Evolutionary conservation across 352 stramenopile genomes (phyloP).

Genomic region (Globisporangium carolinianum): DNA sequence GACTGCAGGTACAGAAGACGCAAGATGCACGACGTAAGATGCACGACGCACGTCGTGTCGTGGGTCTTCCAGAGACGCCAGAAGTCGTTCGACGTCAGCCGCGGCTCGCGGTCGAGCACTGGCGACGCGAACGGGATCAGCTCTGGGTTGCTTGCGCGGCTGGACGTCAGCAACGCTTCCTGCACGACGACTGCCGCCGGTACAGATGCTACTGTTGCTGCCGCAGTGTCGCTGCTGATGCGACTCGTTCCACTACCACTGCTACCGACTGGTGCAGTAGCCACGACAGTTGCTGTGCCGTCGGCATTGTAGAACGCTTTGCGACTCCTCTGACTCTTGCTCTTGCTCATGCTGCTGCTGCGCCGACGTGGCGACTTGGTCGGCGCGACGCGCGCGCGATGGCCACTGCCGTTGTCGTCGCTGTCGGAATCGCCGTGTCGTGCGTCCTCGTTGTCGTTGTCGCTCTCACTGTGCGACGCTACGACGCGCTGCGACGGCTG

Average conservation of each 20-base stretch:
- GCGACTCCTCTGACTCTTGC: constrained; percentile 13
- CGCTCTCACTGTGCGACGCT: constrained; percentile 10
- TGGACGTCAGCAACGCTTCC: constrained; percentile 12
- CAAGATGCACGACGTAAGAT: background rate
- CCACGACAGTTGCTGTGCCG: constrained; percentile 18
- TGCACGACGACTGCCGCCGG: background rate
- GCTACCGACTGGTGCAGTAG: background rate
- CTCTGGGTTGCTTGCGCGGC: constrained; percentile 13
- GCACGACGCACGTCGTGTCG: constrained; percentile 51
- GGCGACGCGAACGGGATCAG: constrained; percentile 55
- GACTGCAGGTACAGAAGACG: background rate
- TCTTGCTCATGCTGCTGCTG: background rate
- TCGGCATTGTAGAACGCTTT: constrained; percentile 38
- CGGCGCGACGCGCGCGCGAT: constrained; percentile 13
- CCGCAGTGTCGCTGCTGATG: background rate
- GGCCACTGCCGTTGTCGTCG: constrained; percentile 8
- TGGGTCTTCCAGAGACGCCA: constrained; percentile 46
- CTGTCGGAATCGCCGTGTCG: constrained; percentile 2
- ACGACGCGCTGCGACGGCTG: constrained; percentile 9
- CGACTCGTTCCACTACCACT: background rate
- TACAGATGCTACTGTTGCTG: too few relatives aligned
- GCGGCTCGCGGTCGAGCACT: constrained; percentile 25
- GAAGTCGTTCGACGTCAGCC: constrained; percentile 20
- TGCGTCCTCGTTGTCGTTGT: constrained; percentile 17
- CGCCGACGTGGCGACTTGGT: constrained; percentile 11